Evolutionary conservation across 495 filamentous ascomycete species (phyloP), one percentile per base, ranked within the genome.

Genomic region (Podospora comata): DNA sequence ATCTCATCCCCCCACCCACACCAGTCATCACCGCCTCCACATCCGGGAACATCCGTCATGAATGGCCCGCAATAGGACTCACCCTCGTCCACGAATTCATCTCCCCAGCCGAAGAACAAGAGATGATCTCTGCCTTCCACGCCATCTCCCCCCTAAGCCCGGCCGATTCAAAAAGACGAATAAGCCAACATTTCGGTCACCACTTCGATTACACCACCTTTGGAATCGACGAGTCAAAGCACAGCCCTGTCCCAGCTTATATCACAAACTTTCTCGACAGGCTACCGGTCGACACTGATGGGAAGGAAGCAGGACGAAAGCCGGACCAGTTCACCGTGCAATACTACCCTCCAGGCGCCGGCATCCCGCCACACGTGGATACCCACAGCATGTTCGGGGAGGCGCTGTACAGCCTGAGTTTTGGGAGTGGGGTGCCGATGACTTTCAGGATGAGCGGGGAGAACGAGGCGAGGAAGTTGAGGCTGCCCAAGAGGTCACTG

Each of bases 181-280:
- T 77, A 27, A 73, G 71, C 65, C 74, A 77, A 30, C 75, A 77
- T 28, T 76, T 70, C 48, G 75, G 75, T 58, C 64, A 75, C 70
- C 75, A 77, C 64, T 77, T 77, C 53, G 75, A 77, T 64, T 77
- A 77, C 70, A 75, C 74, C 60, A 77, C 75, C 54, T 77, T 77
- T 64, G 72, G 74, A 60, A 73, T 72, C 27, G 74, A 74, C 11
- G 62, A 48, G 39, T 67, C 72, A 1, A 34, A 48, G n/a, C 67
- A 70, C 58, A 72, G 72, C 9, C 72, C 75, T 0, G 58, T 77
- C 4, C 75, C 75, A 3, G 13, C 59, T 2, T 76, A 77, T 70
- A 71, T 77, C 69, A 56, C 62, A 58, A 19, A 26, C 39, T 53
- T 76, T 20, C 68, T 76, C 19, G 68, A 72, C 2, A 69, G 75